Evolutionary conservation across 1,139 yeast genomes (phyloP), one percentile per base, ranked within the genome.

Genomic region (Blastobotrys arbuscula): DNA sequence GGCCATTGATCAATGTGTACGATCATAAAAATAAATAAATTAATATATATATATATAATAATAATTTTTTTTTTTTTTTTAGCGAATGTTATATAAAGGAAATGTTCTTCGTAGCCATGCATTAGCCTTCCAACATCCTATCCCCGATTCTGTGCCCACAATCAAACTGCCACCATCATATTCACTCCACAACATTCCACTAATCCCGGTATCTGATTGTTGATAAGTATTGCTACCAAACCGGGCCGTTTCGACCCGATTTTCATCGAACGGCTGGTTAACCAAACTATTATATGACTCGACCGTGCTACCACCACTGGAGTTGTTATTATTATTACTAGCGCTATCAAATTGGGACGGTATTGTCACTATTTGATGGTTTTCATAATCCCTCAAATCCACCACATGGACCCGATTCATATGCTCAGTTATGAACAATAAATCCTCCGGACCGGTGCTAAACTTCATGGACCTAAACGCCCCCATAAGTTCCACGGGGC

Each of bases 351-450:
- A 3, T 7, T 23, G 2, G 9, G 21, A 9, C 1, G 84, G 83
- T 8, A 79, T 61, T 52, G 83, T 74, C 19, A 88, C 73, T 33
- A 89, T 88, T 62, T 86, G 95, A 60, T 86, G 95, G 57, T 82
- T 79, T 54, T 74, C 71, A 58, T 81, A 76, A 59, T 82, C 79
- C 51, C 96, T 75, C 41, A 88, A 74, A 64, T 89, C 96, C 23
- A 89, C 72, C 47, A 88, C 71, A 67, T 89, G 97, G 2, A 89
- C 86, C 49, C 96, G 71, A 0, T 95, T 95, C 51, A 81, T 85
- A 60, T 89, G 96, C 63, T 89, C 97, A 48, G 86, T 78, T 1
- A 89, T 72, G 48, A 85, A 79, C 56, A 89, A 70, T 52, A 88
- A 66, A 64, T 89, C 96, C 59, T 83, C 89, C 23, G 83, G 73